Conservation (phyloP, 805 yeast species). For the Wickerhamomyces hampshirensis region DNA sequence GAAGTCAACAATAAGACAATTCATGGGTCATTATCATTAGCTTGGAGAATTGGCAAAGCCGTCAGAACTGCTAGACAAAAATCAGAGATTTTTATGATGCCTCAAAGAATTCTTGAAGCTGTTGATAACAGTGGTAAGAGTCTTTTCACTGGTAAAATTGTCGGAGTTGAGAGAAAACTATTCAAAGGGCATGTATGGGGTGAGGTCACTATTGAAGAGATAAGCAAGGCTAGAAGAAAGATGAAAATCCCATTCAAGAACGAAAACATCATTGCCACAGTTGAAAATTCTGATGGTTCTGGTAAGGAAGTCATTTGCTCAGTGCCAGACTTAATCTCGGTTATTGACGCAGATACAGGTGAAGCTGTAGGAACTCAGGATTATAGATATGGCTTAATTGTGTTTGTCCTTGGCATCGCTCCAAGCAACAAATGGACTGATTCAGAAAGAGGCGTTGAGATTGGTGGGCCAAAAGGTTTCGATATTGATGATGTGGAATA, state of each 20-base stretch:
- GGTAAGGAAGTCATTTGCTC: constrained; percentile 28
- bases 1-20: constrained; percentile 26
- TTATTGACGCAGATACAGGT: constrained; percentile 37
- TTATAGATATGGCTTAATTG: constrained; percentile 39
- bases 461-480: constrained; percentile 37
- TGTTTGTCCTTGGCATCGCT: constrained; percentile 38
- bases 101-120: constrained; percentile 33
- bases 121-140: constrained; percentile 32
- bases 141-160: constrained; percentile 38
- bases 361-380: constrained; percentile 47
- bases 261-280: constrained; percentile 37
- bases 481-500: constrained; percentile 32
- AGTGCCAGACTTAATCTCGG: constrained; percentile 44
- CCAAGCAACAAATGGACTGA: constrained; percentile 35
- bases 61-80: constrained; percentile 33
- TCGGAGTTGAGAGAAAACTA: constrained; percentile 37
- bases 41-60: constrained; percentile 46
- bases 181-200: constrained; percentile 42
- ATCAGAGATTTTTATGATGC: constrained; percentile 32
- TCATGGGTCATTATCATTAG: constrained; percentile 31
- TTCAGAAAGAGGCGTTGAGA: constrained; percentile 29
- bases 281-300: constrained; percentile 9
- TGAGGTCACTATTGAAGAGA: constrained; percentile 33
- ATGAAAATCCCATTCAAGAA: constrained; percentile 42
- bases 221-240: constrained; percentile 7